Percentiles rank a stretch among this genome's conserved stretches.
Evolutionary conservation across 2,329 filamentous ascomycete genomes (phyloP).

Genomic region (Aspergillus neoniger): DNA sequence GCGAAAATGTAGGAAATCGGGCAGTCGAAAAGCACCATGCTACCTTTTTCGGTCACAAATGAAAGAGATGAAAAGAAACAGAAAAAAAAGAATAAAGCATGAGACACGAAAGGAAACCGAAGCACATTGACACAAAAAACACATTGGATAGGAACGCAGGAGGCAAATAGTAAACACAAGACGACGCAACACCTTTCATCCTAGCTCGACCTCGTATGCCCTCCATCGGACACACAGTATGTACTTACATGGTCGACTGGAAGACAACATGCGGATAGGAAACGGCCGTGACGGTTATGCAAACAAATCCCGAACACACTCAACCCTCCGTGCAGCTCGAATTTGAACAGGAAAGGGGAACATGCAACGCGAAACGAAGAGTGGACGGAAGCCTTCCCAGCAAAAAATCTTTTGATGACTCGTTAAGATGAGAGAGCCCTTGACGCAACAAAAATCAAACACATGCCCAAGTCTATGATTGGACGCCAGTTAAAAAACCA

Average conservation of each 20-base stretch:
- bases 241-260: conserved; percentile 25
- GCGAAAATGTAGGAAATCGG: conserved; percentile 17
- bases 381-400: conserved; percentile 27
- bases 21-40: conserved; percentile 17
- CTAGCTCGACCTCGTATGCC: conserved; percentile 23
- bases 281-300: conserved; percentile 23
- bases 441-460: conserved; percentile 27
- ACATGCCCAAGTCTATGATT: conserved; percentile 47
- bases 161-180: conserved; percentile 9
- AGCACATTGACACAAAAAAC: conserved; percentile 10
- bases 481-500: conserved; percentile 44
- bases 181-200: conserved; percentile 15
- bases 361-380: conserved; percentile 20
- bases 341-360: conserved; percentile 15
- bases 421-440: conserved; percentile 23
- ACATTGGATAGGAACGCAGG: conserved; percentile 6
- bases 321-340: conserved; percentile 14
- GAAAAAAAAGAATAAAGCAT: conserved; percentile 5
- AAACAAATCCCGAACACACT: conserved; percentile 20
- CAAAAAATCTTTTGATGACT: conserved; percentile 28
- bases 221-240: conserved; percentile 21
- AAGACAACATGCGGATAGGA: conserved; percentile 19
- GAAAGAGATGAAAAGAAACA: conserved; percentile 7
- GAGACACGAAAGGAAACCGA: conserved; percentile 6
- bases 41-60: conserved; percentile 11